Evolutionary conservation across 2,329 filamentous ascomycete genomes (phyloP).

Genomic region (Immersiporthe knoxdaviesiana): DNA sequence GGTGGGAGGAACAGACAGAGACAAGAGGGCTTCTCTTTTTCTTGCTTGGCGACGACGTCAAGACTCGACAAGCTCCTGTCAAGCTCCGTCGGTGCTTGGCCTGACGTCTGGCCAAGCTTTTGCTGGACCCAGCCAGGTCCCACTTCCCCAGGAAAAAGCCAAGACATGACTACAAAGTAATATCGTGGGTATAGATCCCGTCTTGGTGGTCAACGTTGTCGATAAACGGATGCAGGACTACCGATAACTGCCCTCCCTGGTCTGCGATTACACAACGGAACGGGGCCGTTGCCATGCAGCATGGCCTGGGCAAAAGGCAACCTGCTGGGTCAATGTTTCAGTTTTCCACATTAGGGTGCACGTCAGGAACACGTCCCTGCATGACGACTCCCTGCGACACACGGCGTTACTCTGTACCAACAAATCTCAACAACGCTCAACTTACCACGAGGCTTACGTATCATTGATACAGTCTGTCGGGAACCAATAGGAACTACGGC

Average conservation of each 20-base stretch:
- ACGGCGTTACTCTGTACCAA: too few species aligned
- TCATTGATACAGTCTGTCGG: conserved; percentile 14
- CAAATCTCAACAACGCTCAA: not conserved
- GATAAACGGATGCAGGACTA: too few species aligned
- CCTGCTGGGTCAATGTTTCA: not conserved
- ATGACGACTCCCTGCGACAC: not conserved
- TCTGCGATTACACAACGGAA: not conserved
- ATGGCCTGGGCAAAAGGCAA: not conserved
- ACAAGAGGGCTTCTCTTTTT: not conserved
- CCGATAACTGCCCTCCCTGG: too few species aligned
- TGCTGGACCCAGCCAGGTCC: not conserved
- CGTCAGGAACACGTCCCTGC: not conserved
- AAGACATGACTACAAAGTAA: conserved; percentile 10
- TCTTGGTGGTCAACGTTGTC: not conserved
- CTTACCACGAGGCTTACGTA: conserved; percentile 18
- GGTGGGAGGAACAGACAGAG: not conserved
- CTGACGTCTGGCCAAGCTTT: conserved; percentile 11
- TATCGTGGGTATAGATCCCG: not conserved
- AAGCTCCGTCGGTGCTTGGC: not conserved
- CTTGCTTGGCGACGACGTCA: not conserved
- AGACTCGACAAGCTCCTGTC: not conserved
- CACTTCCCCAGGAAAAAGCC: conserved; percentile 21
- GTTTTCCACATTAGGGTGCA: not conserved
- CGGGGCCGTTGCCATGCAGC: not conserved
- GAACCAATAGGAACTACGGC: conserved; percentile 15